Percentiles rank a stretch among this genome's conserved stretches.
These are phyloP conservation scores for Exophiala alcalophila DNA, from an alignment of 2,329 filamentous ascomycete genomes.

Conservation along the genomic window DNA sequence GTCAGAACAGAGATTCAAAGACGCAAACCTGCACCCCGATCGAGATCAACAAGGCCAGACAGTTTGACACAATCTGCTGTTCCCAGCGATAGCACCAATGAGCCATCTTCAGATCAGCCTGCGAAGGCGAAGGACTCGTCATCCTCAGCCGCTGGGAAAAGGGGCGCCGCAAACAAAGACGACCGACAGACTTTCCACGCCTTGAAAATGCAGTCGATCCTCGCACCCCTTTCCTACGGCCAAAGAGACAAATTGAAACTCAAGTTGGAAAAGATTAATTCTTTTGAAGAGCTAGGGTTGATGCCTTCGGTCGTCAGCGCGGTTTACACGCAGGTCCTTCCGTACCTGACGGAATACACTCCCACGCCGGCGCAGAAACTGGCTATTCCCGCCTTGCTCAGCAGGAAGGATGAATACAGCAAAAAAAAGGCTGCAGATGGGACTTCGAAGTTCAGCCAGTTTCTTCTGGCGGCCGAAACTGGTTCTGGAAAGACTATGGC, in stretches of 20 bases:
- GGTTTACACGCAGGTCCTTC: constrained; percentile 69
- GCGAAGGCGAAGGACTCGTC: too few species aligned
- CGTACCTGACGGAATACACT: constrained; percentile 68
- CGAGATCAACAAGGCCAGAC: too few species aligned
- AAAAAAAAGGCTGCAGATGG: constrained; percentile 36
- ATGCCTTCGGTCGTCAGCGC: constrained; percentile 69
- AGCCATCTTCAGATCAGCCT: too few species aligned
- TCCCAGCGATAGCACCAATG: too few species aligned
- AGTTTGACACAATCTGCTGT: too few species aligned
- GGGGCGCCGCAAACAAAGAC: constrained; percentile 38
- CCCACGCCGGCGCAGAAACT: constrained; percentile 89
- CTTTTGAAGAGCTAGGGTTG: constrained; percentile 77
- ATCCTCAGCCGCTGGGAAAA: constrained; percentile 23
- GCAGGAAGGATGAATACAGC: constrained; percentile 35
- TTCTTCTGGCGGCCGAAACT: constrained; percentile 89
- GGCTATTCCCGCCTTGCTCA: constrained; percentile 76
- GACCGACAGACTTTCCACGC: constrained; percentile 66
- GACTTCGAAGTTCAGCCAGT: constrained; percentile 58
- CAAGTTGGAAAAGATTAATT: constrained; percentile 62
- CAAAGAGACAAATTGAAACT: constrained; percentile 62
- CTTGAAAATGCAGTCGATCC: constrained; percentile 85
- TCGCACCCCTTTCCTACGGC: constrained; percentile 74
- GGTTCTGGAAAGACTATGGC: constrained; percentile 96
- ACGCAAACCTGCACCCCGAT: neutral
- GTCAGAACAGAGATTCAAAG: constrained; percentile 15